Conservation (phyloP, 441 rosid genomes). For the Metrosideros polymorpha region DNA sequence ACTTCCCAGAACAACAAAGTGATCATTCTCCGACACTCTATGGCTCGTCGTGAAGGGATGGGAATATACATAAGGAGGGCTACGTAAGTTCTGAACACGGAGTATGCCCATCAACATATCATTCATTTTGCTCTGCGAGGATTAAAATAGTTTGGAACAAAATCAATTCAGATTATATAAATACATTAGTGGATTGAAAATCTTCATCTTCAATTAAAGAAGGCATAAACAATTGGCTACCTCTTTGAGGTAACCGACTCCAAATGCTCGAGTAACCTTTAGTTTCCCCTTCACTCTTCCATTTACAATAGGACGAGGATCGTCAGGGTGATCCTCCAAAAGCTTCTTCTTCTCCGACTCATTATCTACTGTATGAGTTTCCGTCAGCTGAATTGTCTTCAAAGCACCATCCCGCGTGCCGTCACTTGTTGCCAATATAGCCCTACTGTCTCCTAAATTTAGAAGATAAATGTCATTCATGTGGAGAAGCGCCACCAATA, state of each 20-base stretch:
- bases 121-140: conserved; percentile 6
- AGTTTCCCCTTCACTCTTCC: conserved; percentile 11
- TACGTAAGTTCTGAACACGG: background rate
- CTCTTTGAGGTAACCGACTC: conserved; percentile 17
- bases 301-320: conserved; percentile 2
- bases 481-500: conserved; percentile 6
- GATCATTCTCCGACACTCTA: conserved; percentile 2
- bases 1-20: conserved; percentile 6
- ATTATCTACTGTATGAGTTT: conserved; percentile 8
- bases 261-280: conserved; percentile 9
- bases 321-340: conserved; percentile 7
- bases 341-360: background rate
- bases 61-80: conserved; percentile 12
- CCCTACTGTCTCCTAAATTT: conserved; percentile 11
- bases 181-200: background rate
- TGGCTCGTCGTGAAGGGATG: conserved; percentile 8
- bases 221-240: background rate
- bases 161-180: background rate
- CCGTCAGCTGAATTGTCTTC: conserved; percentile 4
- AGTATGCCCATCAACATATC: conserved; percentile 17
- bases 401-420: background rate
- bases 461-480: conserved; percentile 4
- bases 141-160: background rate
- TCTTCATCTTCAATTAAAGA: background rate
- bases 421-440: conserved; percentile 3